Base-by-base conservation (phyloP, 163 green algal genomes). In the Scenedesmus sp. region DNA sequence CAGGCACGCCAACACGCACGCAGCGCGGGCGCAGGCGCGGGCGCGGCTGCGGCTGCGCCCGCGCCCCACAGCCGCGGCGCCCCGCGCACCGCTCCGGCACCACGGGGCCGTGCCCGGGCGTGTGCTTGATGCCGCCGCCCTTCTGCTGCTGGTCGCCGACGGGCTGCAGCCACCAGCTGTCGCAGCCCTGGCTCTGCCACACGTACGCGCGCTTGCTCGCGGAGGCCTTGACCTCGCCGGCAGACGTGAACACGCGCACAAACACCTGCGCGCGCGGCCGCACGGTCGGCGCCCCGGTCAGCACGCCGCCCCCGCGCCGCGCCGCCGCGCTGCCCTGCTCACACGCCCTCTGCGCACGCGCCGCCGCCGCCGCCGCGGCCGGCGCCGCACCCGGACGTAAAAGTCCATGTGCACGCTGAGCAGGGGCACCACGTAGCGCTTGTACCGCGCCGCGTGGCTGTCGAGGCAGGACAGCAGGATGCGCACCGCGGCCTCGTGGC, bases 331-430 rank as follows among this genome's bases (percentile, higher is more conserved):
- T 60, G n/a, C 24, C 7, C 10, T 29, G 85, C 95, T 88, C 64
- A 99, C 92, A 83, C 98, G 99, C n/a, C n/a, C n/a, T n/a, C n/a
- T n/a, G n/a, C n/a, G n/a, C n/a, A n/a, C n/a, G n/a, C n/a, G n/a
- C n/a, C n/a, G n/a, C n/a, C n/a, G n/a, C n/a, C n/a, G n/a, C 39
- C 10, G 39, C 39, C 10, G 39, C 39, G 39, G 10, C 39, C 39
- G 7, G 39, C 39, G 39, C 39, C 39, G 39, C 9, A 99, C 84
- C 22, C 96, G 93, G 26, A 98, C 83, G 80, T 99, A 99, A 75
- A 98, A 99, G 85, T 99, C 96, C 57, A 99, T 92, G 28, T 87
- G 95, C 4, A 98, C 70, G 0, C 85, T 96, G n/a, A 99, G 78
- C 71, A 99, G 69, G 0, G 96, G 96, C 28, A 92, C 85, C 70